Conservation (phyloP, 805 yeast genomes). For the Saturnispora hagleri region DNA sequence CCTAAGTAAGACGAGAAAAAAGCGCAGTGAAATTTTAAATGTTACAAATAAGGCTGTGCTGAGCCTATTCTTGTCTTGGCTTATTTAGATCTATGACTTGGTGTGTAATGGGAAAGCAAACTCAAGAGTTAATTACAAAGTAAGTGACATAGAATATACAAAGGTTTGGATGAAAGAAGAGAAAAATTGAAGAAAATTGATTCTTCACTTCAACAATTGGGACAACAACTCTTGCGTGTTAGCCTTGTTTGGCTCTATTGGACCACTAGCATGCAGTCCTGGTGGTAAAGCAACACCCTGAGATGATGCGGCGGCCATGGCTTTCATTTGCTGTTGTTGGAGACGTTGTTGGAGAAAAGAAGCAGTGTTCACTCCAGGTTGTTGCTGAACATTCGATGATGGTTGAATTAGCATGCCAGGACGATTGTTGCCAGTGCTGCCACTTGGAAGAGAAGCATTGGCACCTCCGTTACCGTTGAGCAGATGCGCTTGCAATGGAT, state of each 20-base stretch:
- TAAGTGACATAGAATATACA: background rate
- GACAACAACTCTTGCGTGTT: conserved; percentile 6
- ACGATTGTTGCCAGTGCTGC: background rate
- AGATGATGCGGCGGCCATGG: background rate
- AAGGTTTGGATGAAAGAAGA: background rate
- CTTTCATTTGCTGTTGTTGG: conserved; percentile 8
- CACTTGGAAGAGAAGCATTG: background rate
- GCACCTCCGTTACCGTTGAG: conserved; percentile 11
- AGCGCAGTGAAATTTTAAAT: background rate
- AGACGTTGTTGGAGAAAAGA: conserved; percentile 7
- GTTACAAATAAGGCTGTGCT: background rate
- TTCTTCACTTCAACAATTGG: conserved; percentile 2
- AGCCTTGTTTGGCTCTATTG: background rate
- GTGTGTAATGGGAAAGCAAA: background rate
- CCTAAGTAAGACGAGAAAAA: background rate
- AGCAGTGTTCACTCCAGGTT: conserved; percentile 3
- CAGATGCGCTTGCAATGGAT: conserved; percentile 16
- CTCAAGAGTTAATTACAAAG: background rate
- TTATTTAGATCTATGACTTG: background rate
- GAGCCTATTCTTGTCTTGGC: background rate
- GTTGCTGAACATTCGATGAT: background rate
- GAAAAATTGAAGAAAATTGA: background rate
- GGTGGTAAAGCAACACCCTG: background rate
- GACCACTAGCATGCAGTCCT: background rate
- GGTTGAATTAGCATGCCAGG: background rate